These are phyloP conservation scores for Amanita brunnescens DNA, from an alignment of 768 basidiomycete species.

Conservation along the genomic window DNA sequence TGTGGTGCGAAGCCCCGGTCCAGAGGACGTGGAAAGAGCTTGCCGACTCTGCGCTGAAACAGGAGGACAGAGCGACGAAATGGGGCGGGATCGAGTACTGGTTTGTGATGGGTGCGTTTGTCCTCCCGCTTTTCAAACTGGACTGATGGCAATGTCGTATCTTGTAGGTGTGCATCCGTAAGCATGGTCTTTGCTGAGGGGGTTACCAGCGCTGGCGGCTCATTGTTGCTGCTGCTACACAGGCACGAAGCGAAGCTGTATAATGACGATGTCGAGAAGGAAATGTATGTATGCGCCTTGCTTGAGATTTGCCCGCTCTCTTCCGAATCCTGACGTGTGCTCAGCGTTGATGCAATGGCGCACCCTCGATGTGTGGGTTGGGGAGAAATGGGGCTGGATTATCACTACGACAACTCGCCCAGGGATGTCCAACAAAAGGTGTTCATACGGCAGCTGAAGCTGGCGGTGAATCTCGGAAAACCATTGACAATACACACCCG, in stretches of 20 bases:
- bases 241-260: slow-evolving; percentile 71
- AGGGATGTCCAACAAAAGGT: slow-evolving; percentile 58
- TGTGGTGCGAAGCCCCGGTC: slow-evolving; percentile 84
- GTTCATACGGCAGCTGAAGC: slow-evolving; percentile 58
- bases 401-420: slow-evolving; percentile 75
- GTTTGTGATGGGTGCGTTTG: slow-evolving; percentile 68
- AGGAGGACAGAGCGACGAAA: slow-evolving; percentile 33
- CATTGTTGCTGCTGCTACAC: background rate
- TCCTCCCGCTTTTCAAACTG: background rate
- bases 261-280: slow-evolving; percentile 54
- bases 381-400: slow-evolving; percentile 86
- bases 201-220: background rate
- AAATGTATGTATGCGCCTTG: slow-evolving; percentile 51
- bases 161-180: slow-evolving; percentile 66
- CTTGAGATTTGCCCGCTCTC: background rate
- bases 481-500: slow-evolving; percentile 82
- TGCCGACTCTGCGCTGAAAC: slow-evolving; percentile 58
- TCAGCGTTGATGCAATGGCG: slow-evolving; percentile 62
- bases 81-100: slow-evolving; percentile 74
- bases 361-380: slow-evolving; percentile 82
- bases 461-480: slow-evolving; percentile 61
- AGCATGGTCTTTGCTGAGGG: slow-evolving; percentile 17
- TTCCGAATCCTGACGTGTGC: background rate
- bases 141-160: too few relatives aligned
- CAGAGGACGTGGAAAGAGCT: slow-evolving; percentile 54